A percentile compares a stretch with the other conserved stretches of the same genome.
Evolutionary conservation across 331 rosid species (phyloP).

Genomic region (Quercus tomentella): DNA sequence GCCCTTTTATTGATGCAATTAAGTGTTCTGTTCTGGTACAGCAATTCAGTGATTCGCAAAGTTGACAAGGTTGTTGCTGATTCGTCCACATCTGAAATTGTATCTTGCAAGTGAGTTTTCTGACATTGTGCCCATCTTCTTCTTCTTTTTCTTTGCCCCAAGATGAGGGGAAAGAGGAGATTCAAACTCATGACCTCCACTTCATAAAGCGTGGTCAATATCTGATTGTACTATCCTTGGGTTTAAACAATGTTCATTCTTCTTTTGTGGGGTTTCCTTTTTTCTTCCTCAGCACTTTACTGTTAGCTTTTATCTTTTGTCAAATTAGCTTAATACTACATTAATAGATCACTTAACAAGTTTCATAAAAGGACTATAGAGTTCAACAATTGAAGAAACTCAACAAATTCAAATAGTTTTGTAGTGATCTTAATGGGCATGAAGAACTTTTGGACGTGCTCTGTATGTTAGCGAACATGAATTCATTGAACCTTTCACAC

Average conservation of each 20-base stretch:
- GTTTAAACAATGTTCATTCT: no score
- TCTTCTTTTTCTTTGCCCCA: neutral
- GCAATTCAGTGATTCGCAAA: conserved; percentile 71
- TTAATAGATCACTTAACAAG: neutral
- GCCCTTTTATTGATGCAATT: neutral
- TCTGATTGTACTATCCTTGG: no score
- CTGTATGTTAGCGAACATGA: neutral
- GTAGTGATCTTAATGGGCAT: neutral
- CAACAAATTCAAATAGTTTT: neutral
- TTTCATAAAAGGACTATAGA: neutral
- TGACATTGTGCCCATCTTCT: neutral
- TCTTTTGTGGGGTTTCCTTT: neutral
- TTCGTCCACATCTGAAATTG: conserved; percentile 58
- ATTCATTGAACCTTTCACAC: neutral
- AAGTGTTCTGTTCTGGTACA: conserved; percentile 43
- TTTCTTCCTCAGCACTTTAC: neutral
- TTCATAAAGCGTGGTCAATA: no score
- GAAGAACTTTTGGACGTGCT: neutral
- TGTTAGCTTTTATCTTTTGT: conserved; percentile 4
- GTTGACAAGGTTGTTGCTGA: conserved; percentile 61
- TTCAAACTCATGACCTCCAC: no score
- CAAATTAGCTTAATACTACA: neutral
- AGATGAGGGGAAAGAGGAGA: no score
- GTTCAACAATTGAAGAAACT: neutral
- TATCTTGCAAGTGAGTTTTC: conserved; percentile 64